A percentile compares a stretch with the other conserved stretches of the same genome.
These are phyloP conservation scores for Rubroboletus pulcherrimus DNA, from an alignment of 768 basidiomycete genomes.

Conservation along the genomic window DNA sequence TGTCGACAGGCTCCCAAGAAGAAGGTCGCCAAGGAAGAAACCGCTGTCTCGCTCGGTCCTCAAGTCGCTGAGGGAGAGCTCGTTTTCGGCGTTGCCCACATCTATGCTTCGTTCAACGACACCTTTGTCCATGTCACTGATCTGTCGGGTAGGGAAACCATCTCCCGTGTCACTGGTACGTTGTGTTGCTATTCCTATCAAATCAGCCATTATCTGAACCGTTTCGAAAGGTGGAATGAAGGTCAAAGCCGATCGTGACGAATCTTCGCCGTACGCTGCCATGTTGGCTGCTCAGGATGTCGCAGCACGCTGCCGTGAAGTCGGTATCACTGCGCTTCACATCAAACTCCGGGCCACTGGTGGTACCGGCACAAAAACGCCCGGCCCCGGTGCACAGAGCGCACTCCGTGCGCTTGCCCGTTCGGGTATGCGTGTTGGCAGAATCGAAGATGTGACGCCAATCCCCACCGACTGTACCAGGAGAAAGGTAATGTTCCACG, in stretches of 20 bases:
- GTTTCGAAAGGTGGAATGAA: constrained; percentile 85
- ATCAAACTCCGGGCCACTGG: constrained; percentile 98
- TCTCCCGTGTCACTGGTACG: constrained; percentile 94
- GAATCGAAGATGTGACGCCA: constrained; percentile 98
- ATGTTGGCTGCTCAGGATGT: constrained; percentile 99
- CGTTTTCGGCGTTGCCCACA: constrained; percentile 98
- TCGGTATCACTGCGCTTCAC: constrained; percentile 97
- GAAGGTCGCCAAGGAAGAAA: constrained; percentile 77
- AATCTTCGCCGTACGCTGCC: constrained; percentile 95
- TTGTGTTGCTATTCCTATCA: not conserved
- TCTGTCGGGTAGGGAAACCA: constrained; percentile 98
- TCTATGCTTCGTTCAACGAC: constrained; percentile 99
- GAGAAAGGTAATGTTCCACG: constrained; percentile 68
- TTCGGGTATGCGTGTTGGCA: constrained; percentile 95
- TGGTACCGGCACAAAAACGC: constrained; percentile 98
- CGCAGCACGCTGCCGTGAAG: constrained; percentile 93
- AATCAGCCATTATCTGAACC: not conserved
- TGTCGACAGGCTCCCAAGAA: constrained; percentile 78
- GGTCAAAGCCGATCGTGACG: constrained; percentile 99
- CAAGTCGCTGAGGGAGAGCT: constrained; percentile 95
- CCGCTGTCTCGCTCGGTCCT: constrained; percentile 88
- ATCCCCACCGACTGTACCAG: constrained; percentile 96
- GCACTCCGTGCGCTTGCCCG: constrained; percentile 97
- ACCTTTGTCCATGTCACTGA: constrained; percentile 99
- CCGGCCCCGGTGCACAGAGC: constrained; percentile 97